These are phyloP conservation scores for Astrothelium subdiscretum DNA, from an alignment of 495 filamentous ascomycete genomes.

Conservation along the genomic window DNA sequence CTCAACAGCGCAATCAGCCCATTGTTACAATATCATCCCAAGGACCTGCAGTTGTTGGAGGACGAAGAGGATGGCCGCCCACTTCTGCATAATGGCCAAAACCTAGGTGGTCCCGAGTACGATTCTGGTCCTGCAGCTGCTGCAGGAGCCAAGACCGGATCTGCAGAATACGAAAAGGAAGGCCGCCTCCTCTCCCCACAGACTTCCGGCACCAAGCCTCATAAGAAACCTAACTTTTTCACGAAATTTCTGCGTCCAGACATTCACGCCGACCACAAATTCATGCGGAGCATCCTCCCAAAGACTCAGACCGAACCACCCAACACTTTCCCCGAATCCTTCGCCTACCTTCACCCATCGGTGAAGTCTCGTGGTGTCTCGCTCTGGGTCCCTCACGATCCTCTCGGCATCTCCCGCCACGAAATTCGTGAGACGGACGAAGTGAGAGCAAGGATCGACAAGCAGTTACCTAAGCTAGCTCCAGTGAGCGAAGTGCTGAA, in stretches of 20 bases:
- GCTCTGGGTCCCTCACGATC: slow-evolving; percentile 61
- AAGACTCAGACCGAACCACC: slow-evolving; percentile 40
- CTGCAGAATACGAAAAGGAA: background rate
- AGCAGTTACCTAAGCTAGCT: slow-evolving; percentile 11
- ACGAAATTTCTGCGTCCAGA: slow-evolving; percentile 69
- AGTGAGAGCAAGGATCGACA: slow-evolving; percentile 46
- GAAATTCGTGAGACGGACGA: slow-evolving; percentile 49
- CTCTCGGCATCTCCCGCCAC: slow-evolving; percentile 49
- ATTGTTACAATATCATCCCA: slow-evolving; percentile 70
- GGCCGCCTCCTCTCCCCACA: slow-evolving; percentile 21
- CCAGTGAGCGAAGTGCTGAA: background rate
- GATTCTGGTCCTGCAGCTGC: background rate
- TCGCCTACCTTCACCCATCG: slow-evolving; percentile 58
- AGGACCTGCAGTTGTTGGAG: slow-evolving; percentile 36
- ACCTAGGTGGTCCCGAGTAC: background rate
- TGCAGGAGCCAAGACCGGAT: background rate
- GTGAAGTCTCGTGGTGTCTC: slow-evolving; percentile 46
- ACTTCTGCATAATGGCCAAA: background rate
- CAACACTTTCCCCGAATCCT: slow-evolving; percentile 40
- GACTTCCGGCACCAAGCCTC: slow-evolving; percentile 17
- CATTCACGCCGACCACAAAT: slow-evolving; percentile 57
- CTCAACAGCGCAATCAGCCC: slow-evolving; percentile 71
- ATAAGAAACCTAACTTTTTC: slow-evolving; percentile 46
- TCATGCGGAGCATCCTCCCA: slow-evolving; percentile 62
- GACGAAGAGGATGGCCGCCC: background rate